Conservation (phyloP, 768 basidiomycete genomes). For the Boletellus sp. region DNA sequence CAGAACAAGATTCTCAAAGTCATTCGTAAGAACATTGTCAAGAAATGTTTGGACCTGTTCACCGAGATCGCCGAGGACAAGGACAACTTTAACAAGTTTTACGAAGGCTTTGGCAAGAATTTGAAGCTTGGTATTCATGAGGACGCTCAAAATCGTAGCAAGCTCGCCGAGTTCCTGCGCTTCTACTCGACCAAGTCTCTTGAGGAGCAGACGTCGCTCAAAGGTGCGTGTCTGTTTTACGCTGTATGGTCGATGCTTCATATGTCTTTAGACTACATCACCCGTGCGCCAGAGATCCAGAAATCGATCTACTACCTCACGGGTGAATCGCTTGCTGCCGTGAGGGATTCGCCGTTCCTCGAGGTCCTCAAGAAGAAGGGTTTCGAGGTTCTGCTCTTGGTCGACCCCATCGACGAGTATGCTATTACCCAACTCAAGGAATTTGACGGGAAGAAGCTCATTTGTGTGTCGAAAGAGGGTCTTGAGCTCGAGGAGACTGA, state of each 20-base stretch:
- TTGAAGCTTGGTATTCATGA: constrained; percentile 99
- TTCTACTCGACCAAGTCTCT: constrained; percentile 94
- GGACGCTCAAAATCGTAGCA: constrained; percentile 97
- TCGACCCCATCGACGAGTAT: constrained; percentile 99
- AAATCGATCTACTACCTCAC: constrained; percentile 99
- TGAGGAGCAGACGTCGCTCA: constrained; percentile 91
- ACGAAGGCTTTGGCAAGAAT: constrained; percentile 99
- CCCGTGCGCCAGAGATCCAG: constrained; percentile 98
- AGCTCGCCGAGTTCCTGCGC: constrained; percentile 98
- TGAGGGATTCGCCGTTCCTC: constrained; percentile 95
- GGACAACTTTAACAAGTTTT: constrained; percentile 97
- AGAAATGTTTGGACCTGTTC: constrained; percentile 95
- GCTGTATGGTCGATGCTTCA: not conserved
- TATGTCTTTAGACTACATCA: constrained; percentile 80
- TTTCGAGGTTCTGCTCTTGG: constrained; percentile 95
- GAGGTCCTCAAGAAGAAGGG: constrained; percentile 99
- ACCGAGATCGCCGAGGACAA: constrained; percentile 98
- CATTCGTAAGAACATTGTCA: constrained; percentile 98
- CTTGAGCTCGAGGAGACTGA: constrained; percentile 99
- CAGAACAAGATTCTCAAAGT: constrained; percentile 99
- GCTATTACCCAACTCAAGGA: constrained; percentile 98
- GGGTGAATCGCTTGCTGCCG: constrained; percentile 90
- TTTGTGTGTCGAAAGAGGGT: constrained; percentile 98
- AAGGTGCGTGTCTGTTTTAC: constrained; percentile 51
- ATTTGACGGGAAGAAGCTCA: constrained; percentile 95